Evolutionary conservation across 805 yeast genomes (phyloP), one percentile per base, ranked within the genome.

Genomic region (Isabelozyma pseudorhagii): DNA sequence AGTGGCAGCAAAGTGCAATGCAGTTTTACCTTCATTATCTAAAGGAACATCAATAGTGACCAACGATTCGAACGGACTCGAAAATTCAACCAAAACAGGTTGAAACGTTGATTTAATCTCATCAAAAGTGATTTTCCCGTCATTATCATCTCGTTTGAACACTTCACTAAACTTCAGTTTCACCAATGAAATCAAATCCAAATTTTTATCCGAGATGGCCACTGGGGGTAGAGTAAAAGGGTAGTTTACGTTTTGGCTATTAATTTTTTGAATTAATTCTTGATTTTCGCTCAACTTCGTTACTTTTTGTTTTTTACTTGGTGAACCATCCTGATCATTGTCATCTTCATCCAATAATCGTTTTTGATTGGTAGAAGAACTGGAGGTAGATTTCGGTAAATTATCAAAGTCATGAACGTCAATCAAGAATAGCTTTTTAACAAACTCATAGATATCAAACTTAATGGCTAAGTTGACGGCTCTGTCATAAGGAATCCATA

Each of bases 401-500:
- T 58, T 59, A 47, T 72, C 77, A 51, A 58, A 73, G 49, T 72
- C 77, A 52, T 74, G 79, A 38, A 74, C 79, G 51, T 74, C 78
- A n/a, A 74, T 64, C 47, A 74, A 58, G 47, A 73, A 71, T 43
- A 74, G 56, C 48, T 56, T 59, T 57, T 72, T 72, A 27, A 64
- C 58, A 42, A 71, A 50, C 46, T 66, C 69, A 56, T 74, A 74
- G 38, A 73, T 56, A 54, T 72, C 77, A 50, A 73, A 71, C 46
- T 66, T 66, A 25, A 66, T 56, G 10, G 76, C 71, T n/a, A 74
- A 50, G 17, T 57, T 49, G 14, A 74, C 74, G 2, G 78, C 77
- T 55, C 67, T 70, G 49, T 73, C 79, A 59, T 71, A 74, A 11
- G 78, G 69, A 21, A 74, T 62, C 79, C 79, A 74, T 17, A 72